Evolutionary conservation across 2,329 filamentous ascomycete species (phyloP), one percentile per base, ranked within the genome.

Genomic region (Ceratocystiopsis brevicomis): DNA sequence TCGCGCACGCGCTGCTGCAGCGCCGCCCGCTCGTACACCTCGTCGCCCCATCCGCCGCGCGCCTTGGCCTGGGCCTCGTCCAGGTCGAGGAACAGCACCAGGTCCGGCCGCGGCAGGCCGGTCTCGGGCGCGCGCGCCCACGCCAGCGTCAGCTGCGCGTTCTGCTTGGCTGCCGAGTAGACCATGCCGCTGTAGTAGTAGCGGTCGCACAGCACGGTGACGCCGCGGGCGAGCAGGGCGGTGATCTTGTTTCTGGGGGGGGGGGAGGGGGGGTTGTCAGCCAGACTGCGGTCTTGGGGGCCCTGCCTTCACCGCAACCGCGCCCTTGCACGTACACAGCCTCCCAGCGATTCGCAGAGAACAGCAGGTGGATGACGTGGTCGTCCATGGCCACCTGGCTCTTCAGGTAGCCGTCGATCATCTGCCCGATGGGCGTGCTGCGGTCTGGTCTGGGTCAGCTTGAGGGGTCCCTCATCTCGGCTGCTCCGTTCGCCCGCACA

Each of bases 161-260:
- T 84, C 38, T 74, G 67, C 57, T 96, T 96, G 4, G 90, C 88
- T 0, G 85, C 84, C 19, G 79, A 85, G 64, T 96, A 98, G 41
- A 95, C 85, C 45, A 87, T 82, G 43, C 90, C 90, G 17, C 82
- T 90, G 65, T 94, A 88, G 58, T 92, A 93, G 64, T 96, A 98
- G 40, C 90, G 78, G 60, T 98, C 90, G 51, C 88, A 78, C 36
- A 98, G 67, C 32, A 98, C 69, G 0, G 76, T 90, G 17, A 69
- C 77, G 10, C 88, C 87, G 1, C 65, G 59, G 1, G 65, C 61
- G 6, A 95, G 59, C 6, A 72, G 63, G 1, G 60, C 45, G 16
- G 64, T 55, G 39, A 78, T 77, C 41, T 61, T 61, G 50, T 66
- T 62, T 2, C 70, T 74, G 46, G 17, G 13, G 13, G 33, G 17